Evolutionary conservation across 805 yeast genomes (phyloP).

Genomic region (Blastobotrys robertii): DNA sequence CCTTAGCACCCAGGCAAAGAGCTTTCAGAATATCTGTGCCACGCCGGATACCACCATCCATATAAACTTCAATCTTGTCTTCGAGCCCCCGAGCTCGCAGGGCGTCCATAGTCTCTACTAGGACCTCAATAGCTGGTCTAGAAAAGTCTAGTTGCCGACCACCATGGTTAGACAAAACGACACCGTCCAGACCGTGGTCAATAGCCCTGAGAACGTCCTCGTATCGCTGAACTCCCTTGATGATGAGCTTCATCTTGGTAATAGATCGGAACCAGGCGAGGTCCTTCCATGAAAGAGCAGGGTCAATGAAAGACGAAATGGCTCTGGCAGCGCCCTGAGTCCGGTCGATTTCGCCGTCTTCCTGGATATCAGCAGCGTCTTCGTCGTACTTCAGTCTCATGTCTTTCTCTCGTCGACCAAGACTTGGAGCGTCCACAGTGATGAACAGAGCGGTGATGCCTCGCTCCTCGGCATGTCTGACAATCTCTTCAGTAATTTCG

Average conservation of each 20-base stretch:
- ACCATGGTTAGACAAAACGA: slow-evolving; percentile 83
- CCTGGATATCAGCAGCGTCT: slow-evolving; percentile 37
- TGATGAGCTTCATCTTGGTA: slow-evolving; percentile 56
- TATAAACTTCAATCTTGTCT: slow-evolving; percentile 48
- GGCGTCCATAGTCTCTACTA: slow-evolving; percentile 64
- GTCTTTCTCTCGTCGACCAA: slow-evolving; percentile 88
- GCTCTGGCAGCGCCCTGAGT: slow-evolving; percentile 82
- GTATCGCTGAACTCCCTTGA: slow-evolving; percentile 78
- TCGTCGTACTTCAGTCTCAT: slow-evolving; percentile 55
- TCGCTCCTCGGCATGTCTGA: slow-evolving; percentile 60
- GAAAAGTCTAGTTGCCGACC: slow-evolving; percentile 82
- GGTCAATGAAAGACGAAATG: slow-evolving; percentile 74
- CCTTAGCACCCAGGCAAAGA: slow-evolving; percentile 64
- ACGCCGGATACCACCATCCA: slow-evolving; percentile 73
- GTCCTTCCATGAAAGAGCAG: slow-evolving; percentile 56
- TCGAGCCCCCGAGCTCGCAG: slow-evolving; percentile 28
- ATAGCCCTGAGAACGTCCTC: slow-evolving; percentile 72
- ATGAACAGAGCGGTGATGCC: slow-evolving; percentile 78
- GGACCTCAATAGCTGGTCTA: slow-evolving; percentile 59
- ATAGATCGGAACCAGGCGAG: slow-evolving; percentile 43
- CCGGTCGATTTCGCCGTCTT: slow-evolving; percentile 44
- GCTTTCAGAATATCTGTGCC: slow-evolving; percentile 76
- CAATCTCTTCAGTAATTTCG: slow-evolving; percentile 46
- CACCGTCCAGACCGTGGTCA: slow-evolving; percentile 62
- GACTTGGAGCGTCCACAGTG: slow-evolving; percentile 88